Conservation (phyloP, 2,329 filamentous ascomycete genomes). For the Colletotrichum sp. region DNA sequence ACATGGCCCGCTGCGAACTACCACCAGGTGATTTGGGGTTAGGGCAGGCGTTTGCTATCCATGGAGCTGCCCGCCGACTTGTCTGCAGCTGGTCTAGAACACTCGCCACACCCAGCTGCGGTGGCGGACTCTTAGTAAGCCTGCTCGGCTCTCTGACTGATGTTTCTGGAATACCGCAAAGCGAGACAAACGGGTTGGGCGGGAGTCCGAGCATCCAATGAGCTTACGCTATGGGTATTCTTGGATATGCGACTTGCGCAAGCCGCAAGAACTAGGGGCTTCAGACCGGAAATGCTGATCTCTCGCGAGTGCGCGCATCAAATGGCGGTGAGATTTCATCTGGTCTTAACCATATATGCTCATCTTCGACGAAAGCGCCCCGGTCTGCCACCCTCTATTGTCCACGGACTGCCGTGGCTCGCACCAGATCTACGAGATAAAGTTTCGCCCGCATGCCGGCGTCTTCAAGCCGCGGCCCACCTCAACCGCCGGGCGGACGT, state of each 20-base stretch:
- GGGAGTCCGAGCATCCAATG: not conserved
- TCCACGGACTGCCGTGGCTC: not conserved
- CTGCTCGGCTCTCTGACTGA: not conserved
- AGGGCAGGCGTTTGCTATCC: not conserved
- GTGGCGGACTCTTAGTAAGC: not conserved
- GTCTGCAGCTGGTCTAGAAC: not conserved
- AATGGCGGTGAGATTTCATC: slow-evolving; percentile 15
- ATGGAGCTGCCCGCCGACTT: not conserved
- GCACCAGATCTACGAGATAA: slow-evolving; percentile 7
- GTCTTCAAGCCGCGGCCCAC: not conserved
- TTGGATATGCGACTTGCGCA: not conserved
- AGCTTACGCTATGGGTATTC: not conserved
- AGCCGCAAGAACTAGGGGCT: not conserved
- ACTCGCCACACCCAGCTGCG: not conserved
- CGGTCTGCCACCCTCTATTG: not conserved
- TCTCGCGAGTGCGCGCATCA: not conserved
- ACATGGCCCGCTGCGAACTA: not conserved
- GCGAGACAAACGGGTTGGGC: not conserved
- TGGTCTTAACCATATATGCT: not conserved
- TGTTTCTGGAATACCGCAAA: not conserved
- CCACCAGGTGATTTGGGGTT: not conserved
- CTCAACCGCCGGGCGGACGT: not conserved
- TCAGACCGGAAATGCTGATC: not conserved
- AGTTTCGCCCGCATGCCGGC: slow-evolving; percentile 10
- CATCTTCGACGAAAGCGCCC: not conserved